Evolutionary conservation across 805 yeast genomes (phyloP).

Genomic region (Myxozyma udenii): DNA sequence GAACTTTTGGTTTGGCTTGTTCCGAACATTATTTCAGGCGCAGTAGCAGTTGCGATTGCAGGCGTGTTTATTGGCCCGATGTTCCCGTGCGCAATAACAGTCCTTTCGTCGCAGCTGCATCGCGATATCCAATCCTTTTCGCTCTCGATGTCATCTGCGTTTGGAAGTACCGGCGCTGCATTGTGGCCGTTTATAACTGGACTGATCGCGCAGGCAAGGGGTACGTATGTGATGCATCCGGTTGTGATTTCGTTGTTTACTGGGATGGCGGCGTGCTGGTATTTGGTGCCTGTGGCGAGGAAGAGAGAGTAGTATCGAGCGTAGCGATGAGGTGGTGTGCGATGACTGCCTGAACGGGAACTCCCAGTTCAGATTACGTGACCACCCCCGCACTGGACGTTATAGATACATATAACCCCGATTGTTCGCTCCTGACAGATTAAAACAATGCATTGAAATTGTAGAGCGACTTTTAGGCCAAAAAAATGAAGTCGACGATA

Average conservation of each 20-base stretch:
- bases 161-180: slow-evolving; percentile 85
- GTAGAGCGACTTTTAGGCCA: no score
- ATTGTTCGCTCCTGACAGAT: no score
- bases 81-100: slow-evolving; percentile 66
- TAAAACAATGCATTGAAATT: no score
- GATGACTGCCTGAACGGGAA: no score
- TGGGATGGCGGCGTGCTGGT: slow-evolving; percentile 33
- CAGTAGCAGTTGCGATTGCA: slow-evolving; percentile 46
- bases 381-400: no score
- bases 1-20: slow-evolving; percentile 51
- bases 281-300: no score
- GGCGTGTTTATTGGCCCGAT: slow-evolving; percentile 68
- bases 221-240: slow-evolving; percentile 33
- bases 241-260: slow-evolving; percentile 29
- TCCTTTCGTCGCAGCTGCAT: slow-evolving; percentile 61
- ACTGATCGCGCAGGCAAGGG: slow-evolving; percentile 37
- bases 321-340: no score
- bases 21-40: slow-evolving; percentile 46
- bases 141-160: slow-evolving; percentile 68
- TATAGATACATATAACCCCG: no score
- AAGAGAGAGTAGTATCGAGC: no score
- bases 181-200: slow-evolving; percentile 68
- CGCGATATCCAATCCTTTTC: slow-evolving; percentile 58
- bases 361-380: no score
- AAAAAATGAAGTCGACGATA: no score